phyloP scores from a whole-genome alignment of 2,329 filamentous ascomycete species.

The Colletotrichum sojae region DNA sequence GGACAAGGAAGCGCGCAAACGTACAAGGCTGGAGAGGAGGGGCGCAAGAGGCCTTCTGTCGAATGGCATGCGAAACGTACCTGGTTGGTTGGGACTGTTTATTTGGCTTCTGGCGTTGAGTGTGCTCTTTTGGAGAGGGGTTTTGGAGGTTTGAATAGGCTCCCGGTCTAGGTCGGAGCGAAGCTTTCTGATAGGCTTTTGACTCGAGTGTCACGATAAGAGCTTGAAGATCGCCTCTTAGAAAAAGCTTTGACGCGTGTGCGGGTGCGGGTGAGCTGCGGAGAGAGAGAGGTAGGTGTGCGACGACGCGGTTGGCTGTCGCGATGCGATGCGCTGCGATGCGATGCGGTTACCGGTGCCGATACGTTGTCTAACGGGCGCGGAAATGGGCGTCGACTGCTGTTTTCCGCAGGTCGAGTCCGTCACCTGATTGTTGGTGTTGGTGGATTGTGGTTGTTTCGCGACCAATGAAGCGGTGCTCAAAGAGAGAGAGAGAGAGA shows the following conservation, averaged over 20 bases:
- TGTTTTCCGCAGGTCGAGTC: slow-evolving; percentile 58
- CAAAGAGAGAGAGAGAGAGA: slow-evolving; percentile 49
- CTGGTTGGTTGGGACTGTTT: slow-evolving; percentile 31
- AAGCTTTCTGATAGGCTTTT: slow-evolving; percentile 42
- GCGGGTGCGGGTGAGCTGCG: slow-evolving; percentile 22
- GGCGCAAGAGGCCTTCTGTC: slow-evolving; percentile 36
- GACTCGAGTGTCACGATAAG: slow-evolving; percentile 40
- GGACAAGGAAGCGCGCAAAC: slow-evolving; percentile 37
- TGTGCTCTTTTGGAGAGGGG: slow-evolving; percentile 20
- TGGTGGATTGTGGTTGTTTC: slow-evolving; percentile 29
- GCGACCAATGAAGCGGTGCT: slow-evolving; percentile 62
- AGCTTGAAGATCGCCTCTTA: slow-evolving; percentile 34
- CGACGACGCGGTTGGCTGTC: slow-evolving; percentile 44
- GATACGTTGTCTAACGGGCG: slow-evolving; percentile 14
- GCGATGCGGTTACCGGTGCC: slow-evolving; percentile 19
- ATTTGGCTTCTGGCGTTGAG: neutral
- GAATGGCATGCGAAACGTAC: slow-evolving; percentile 38
- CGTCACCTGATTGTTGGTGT: slow-evolving; percentile 66
- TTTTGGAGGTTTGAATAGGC: slow-evolving; percentile 16
- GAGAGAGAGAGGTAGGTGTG: slow-evolving; percentile 36
- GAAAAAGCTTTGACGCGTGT: slow-evolving; percentile 37
- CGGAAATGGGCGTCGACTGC: slow-evolving; percentile 33
- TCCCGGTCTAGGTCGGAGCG: slow-evolving; percentile 35
- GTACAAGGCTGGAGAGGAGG: slow-evolving; percentile 38
- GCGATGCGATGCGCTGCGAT: slow-evolving; percentile 32